Percentiles rank a stretch among this genome's conserved stretches.
These are phyloP conservation scores for Senecio squalidus DNA, from an alignment of 140 eudicot species.

Conservation along the genomic window DNA sequence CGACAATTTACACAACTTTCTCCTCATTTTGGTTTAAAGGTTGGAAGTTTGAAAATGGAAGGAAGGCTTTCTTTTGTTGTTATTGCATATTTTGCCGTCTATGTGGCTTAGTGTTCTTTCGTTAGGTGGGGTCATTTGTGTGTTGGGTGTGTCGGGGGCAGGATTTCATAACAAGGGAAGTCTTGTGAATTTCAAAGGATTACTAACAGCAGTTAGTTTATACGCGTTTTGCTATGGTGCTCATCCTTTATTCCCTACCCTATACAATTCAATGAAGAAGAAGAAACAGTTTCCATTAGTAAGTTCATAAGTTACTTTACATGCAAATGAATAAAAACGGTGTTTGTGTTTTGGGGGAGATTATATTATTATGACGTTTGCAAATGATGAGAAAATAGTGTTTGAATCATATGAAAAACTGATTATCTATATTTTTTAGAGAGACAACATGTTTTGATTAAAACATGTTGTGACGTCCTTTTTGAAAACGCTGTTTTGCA, in stretches of 20 bases:
- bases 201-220: constrained; percentile 20
- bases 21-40: constrained; percentile 21
- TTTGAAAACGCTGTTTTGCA: too few species aligned
- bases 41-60: constrained; percentile 18
- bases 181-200: constrained; percentile 18
- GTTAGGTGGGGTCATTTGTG: constrained; percentile 21
- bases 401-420: too few species aligned
- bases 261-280: constrained; percentile 19
- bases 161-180: constrained; percentile 20
- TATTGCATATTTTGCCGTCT: constrained; percentile 17
- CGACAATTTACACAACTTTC: constrained; percentile 22
- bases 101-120: constrained; percentile 25
- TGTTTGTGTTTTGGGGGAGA: neutral
- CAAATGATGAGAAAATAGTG: neutral
- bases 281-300: constrained; percentile 28
- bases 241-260: constrained; percentile 21
- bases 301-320: neutral
- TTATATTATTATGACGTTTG: neutral
- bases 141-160: constrained; percentile 10
- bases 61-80: constrained; percentile 30
- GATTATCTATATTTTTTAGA: too few species aligned
- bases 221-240: constrained; percentile 25
- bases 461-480: too few species aligned
- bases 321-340: too few species aligned
- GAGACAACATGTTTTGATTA: too few species aligned